Percentiles rank a stretch among this genome's conserved stretches.
These are phyloP conservation scores for Rhizophora apiculata DNA, from an alignment of 345 rosid genomes.

Conservation along the genomic window DNA sequence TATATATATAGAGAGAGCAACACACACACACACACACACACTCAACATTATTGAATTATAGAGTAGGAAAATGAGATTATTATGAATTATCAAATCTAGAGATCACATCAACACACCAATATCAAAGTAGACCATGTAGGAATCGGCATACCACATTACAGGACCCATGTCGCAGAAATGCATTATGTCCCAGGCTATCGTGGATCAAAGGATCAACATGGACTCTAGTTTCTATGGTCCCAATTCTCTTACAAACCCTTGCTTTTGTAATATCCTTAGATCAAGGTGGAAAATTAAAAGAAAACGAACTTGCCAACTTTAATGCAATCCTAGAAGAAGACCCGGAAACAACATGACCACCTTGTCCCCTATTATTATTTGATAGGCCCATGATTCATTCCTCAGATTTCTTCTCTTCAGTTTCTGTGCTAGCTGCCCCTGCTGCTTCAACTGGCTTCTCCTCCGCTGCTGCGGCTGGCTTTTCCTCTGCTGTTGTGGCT, in stretches of 20 bases:
- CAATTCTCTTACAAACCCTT: neutral
- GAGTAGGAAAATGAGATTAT: too few species aligned
- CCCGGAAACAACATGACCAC: neutral
- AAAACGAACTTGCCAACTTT: conserved; percentile 4
- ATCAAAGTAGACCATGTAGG: neutral
- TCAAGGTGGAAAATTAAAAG: neutral
- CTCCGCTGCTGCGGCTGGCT: neutral
- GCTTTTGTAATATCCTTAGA: neutral
- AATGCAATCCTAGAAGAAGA: neutral
- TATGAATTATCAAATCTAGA: too few species aligned
- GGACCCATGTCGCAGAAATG: neutral
- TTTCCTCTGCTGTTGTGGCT: neutral
- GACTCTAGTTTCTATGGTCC: neutral
- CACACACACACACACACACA: too few species aligned
- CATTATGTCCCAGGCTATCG: neutral
- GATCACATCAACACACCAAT: too few species aligned
- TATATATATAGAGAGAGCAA: too few species aligned
- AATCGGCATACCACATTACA: neutral
- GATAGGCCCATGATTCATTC: neutral
- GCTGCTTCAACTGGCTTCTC: neutral
- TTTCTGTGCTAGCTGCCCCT: neutral
- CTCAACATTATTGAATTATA: too few species aligned
- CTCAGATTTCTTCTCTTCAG: conserved; percentile 23
- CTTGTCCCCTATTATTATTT: neutral
- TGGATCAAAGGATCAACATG: neutral